Conservation (phyloP, 768 basidiomycete species). For the Lentinus tigrinus region DNA sequence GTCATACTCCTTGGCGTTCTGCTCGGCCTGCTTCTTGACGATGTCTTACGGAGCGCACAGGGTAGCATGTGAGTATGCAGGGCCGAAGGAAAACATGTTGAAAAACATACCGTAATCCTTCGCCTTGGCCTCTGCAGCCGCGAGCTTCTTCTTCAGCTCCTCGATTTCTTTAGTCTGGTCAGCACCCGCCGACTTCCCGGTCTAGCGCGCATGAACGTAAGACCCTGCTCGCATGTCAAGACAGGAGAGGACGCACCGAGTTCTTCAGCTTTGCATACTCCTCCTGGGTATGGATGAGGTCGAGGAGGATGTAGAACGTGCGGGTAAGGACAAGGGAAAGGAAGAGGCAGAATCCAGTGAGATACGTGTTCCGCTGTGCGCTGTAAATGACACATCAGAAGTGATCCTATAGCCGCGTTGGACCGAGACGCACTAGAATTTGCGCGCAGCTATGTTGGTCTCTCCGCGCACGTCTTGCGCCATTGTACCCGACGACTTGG, state of each 20-base stretch:
- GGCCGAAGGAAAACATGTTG: background rate
- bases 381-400: slow-evolving; percentile 36
- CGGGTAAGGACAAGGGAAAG: slow-evolving; percentile 92
- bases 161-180: slow-evolving; percentile 58
- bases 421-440: slow-evolving; percentile 70
- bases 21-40: slow-evolving; percentile 77
- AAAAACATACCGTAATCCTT: slow-evolving; percentile 42
- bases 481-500: slow-evolving; percentile 52
- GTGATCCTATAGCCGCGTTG: background rate
- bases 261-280: slow-evolving; percentile 83
- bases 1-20: slow-evolving; percentile 80
- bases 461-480: slow-evolving; percentile 71
- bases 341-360: slow-evolving; percentile 93
- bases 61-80: background rate
- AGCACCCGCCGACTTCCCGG: slow-evolving; percentile 33
- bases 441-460: slow-evolving; percentile 86
- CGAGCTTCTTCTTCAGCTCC: slow-evolving; percentile 68
- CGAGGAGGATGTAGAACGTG: slow-evolving; percentile 88
- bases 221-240: background rate
- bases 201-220: slow-evolving; percentile 25
- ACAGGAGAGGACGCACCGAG: slow-evolving; percentile 23
- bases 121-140: slow-evolving; percentile 52
- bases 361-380: slow-evolving; percentile 87
- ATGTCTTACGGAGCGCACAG: slow-evolving; percentile 46
- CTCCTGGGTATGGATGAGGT: slow-evolving; percentile 88